Evolutionary conservation across 2,329 filamentous ascomycete species (phyloP), one percentile per base, ranked within the genome.

Genomic region (Fusarium sp.): DNA sequence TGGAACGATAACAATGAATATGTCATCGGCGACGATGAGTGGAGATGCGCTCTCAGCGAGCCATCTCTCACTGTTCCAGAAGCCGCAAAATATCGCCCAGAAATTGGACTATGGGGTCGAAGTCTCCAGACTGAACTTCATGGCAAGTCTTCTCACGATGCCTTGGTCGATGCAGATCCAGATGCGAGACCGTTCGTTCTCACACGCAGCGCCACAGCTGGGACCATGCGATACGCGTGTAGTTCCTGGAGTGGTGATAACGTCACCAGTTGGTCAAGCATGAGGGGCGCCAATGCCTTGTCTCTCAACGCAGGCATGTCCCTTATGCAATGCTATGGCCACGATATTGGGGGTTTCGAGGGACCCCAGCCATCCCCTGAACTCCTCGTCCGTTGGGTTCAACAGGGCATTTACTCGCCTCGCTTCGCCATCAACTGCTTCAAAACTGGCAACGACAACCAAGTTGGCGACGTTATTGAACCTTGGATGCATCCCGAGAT

Each of bases 1-100:
- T 94, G 93, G 92, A 94, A 94, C 74, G 92, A 94, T 79, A 94
- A 94, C 81, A 94, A 94, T 74, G 92, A 94, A 80, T 94, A 94
- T 80, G 91, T 90, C 1, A 86, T 93, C 4, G 87, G 90, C 0
- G 86, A 89, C 70, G 92, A 94, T 68, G 85, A 88, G 27, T 94
- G 92, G 92, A 82, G 89, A 66, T 88, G 91, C 61, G 88, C 89
- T 0, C 83, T 93, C 0, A 86, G 90, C 2, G 69, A 70, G 34
- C 72, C 76, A 1, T 82, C 82, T 2, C 79, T 87, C 3, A 73
- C 80, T 0, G 75, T 85, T 1, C 82, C 84, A 0, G 78, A 82
- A 0, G 82, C 80, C 2, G 80, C 81, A 45, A 79, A 83, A 18
- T 72, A 77, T 1, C 82, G 85, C 2, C 88, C 87, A 1, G 83